Conservation (phyloP, 805 yeast genomes). For the Hanseniaspora clermontiae region DNA sequence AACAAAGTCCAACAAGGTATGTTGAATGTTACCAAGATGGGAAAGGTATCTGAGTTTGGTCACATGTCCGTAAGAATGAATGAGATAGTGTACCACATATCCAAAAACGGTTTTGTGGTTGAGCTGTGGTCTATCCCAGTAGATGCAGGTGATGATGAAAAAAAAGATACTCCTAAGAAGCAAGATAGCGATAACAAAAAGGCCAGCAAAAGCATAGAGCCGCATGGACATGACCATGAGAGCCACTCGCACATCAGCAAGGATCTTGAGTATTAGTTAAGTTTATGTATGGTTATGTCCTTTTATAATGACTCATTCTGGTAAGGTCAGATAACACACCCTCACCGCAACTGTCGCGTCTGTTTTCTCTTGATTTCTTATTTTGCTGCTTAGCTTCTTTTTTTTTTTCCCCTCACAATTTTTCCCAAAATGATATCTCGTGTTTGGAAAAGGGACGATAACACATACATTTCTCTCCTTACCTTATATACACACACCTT, state of each 20-base stretch:
- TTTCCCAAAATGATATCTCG: too few relatives aligned
- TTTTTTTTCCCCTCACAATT: too few relatives aligned
- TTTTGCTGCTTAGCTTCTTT: not conserved
- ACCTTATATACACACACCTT: not conserved
- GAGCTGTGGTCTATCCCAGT: slow-evolving; percentile 97
- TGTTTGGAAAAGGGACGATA: too few relatives aligned
- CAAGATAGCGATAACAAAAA: not conserved
- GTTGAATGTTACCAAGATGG: slow-evolving; percentile 60
- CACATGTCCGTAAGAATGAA: slow-evolving; percentile 60
- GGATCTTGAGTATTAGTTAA: slow-evolving; percentile 1
- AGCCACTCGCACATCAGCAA: slow-evolving; percentile 12
- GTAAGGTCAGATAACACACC: not conserved
- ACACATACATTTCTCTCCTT: not conserved
- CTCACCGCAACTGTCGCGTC: not conserved
- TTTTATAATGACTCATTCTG: too few relatives aligned
- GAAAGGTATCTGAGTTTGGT: slow-evolving; percentile 61
- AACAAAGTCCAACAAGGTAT: slow-evolving; percentile 75
- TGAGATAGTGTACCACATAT: slow-evolving; percentile 78
- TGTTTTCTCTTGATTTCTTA: not conserved
- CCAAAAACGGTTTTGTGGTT: slow-evolving; percentile 70
- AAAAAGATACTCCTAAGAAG: not conserved
- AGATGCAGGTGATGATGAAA: slow-evolving; percentile 50
- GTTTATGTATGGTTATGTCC: not conserved
- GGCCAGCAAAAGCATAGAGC: slow-evolving; percentile 8
- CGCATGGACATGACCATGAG: slow-evolving; percentile 11